phyloP scores from a whole-genome alignment of 1,139 yeast genomes.

The Saccharomycopsis hybrid region DNA sequence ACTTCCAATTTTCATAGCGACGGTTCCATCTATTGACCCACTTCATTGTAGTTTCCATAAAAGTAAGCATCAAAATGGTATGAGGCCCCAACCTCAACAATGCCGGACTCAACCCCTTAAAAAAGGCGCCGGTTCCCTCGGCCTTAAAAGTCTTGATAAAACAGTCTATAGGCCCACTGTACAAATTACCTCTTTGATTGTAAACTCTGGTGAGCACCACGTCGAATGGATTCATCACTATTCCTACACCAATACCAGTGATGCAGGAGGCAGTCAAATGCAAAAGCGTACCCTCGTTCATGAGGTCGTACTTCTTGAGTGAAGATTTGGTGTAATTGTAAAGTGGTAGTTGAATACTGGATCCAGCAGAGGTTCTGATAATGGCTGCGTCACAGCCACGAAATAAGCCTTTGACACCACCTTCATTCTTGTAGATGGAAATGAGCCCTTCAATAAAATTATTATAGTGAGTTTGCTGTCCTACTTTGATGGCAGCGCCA shows the following conservation, averaged over 20 bases:
- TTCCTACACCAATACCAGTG: slow-evolving; percentile 88
- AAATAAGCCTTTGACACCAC: slow-evolving; percentile 62
- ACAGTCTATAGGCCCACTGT: slow-evolving; percentile 86
- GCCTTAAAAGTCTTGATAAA: slow-evolving; percentile 67
- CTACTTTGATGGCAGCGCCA: slow-evolving; percentile 43
- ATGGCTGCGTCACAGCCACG: slow-evolving; percentile 95
- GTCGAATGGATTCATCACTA: slow-evolving; percentile 97
- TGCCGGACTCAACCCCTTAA: slow-evolving; percentile 94
- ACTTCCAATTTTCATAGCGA: too few relatives aligned
- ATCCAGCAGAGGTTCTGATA: slow-evolving; percentile 91
- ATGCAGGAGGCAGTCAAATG: slow-evolving; percentile 72
- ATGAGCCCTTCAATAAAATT: slow-evolving; percentile 62
- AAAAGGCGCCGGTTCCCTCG: slow-evolving; percentile 85
- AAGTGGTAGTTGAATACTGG: slow-evolving; percentile 89
- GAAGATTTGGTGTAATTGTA: slow-evolving; percentile 42
- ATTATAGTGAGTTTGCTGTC: slow-evolving; percentile 86
- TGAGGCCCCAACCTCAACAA: slow-evolving; percentile 91
- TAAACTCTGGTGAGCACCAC: slow-evolving; percentile 90
- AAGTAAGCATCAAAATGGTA: slow-evolving; percentile 80
- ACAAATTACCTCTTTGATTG: slow-evolving; percentile 85
- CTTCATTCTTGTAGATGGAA: slow-evolving; percentile 59
- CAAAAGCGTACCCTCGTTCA: slow-evolving; percentile 58
- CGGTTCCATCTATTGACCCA: too few relatives aligned
- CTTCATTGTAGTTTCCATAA: slow-evolving; percentile 92
- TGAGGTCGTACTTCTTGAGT: slow-evolving; percentile 36